A percentile compares a stretch with the other conserved stretches of the same genome.
These are phyloP conservation scores for Keithomyces neogunnii DNA, from an alignment of 2,329 filamentous ascomycete genomes.

Conservation along the genomic window DNA sequence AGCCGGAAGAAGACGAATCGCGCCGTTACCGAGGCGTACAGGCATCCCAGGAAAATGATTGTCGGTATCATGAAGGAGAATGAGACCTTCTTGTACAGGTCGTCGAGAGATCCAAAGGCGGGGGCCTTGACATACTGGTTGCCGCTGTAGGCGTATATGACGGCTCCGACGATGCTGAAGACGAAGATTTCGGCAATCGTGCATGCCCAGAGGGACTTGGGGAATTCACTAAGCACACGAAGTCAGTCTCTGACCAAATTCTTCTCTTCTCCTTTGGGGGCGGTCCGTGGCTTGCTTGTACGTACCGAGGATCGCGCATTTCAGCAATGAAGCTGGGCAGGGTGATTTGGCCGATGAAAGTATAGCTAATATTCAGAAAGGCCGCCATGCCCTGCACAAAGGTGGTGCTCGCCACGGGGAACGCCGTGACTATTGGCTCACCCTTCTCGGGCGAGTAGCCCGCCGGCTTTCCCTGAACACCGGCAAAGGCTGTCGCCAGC, in stretches of 20 bases:
- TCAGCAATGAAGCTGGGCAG: conserved; percentile 92
- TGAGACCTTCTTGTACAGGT: conserved; percentile 75
- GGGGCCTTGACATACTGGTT: conserved; percentile 83
- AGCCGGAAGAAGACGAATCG: conserved; percentile 89
- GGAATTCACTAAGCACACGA: conserved; percentile 62
- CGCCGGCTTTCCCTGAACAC: conserved; percentile 64
- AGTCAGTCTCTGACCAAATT: conserved; percentile 3
- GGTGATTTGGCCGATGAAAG: conserved; percentile 92
- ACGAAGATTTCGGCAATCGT: conserved; percentile 82
- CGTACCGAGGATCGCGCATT: conserved; percentile 59
- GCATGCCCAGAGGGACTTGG: conserved; percentile 85
- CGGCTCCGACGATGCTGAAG: conserved; percentile 71
- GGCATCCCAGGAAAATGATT: conserved; percentile 80
- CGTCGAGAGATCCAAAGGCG: conserved; percentile 75
- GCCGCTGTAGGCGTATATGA: conserved; percentile 82
- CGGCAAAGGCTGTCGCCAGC: conserved; percentile 74
- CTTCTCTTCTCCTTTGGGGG: too few relatives aligned
- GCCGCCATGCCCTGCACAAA: conserved; percentile 79
- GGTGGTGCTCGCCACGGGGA: conserved; percentile 62
- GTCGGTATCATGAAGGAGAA: conserved; percentile 97
- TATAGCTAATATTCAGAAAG: conserved; percentile 93
- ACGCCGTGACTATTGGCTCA: conserved; percentile 56
- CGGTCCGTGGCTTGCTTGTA: neutral
- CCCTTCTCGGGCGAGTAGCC: conserved; percentile 52
- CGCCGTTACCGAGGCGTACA: conserved; percentile 84